phyloP scores from a whole-genome alignment of 306 rosid genomes.

The Ochetophila trinervis region DNA sequence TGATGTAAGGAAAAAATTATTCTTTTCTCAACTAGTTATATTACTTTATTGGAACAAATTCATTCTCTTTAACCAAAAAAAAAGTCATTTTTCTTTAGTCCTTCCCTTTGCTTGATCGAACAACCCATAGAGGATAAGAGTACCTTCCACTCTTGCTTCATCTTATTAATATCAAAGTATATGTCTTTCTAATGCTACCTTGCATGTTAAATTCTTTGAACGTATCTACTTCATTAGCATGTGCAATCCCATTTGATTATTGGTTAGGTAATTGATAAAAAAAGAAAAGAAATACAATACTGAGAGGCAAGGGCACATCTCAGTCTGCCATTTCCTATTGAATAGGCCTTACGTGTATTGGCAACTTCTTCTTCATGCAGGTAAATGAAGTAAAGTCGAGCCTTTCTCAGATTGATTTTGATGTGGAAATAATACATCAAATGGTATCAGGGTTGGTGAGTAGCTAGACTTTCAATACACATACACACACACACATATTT shows the following conservation, averaged over 20 bases:
- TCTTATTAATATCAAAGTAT: conserved; percentile 12
- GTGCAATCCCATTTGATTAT: conserved; percentile 15
- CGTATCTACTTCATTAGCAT: conserved; percentile 3
- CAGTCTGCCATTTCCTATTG: not conserved
- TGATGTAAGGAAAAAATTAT: conserved; percentile 47
- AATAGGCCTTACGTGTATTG: not conserved
- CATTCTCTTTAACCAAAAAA: not conserved
- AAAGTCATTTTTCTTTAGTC: not conserved
- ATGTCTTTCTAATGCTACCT: not conserved
- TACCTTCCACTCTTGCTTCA: not conserved
- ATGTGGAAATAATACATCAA: conserved; percentile 42
- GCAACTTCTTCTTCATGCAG: conserved; percentile 30
- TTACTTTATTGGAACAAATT: no score
- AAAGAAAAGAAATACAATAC: not conserved
- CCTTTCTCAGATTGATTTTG: conserved; percentile 70
- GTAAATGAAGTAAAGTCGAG: conserved; percentile 64
- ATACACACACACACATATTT: no score
- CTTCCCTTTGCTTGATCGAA: conserved; percentile 7
- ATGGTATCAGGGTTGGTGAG: conserved; percentile 54
- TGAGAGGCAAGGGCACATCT: not conserved
- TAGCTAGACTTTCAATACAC: not conserved
- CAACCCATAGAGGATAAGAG: conserved; percentile 1
- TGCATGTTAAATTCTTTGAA: conserved; percentile 8
- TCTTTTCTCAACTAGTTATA: not conserved
- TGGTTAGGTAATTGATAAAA: not conserved